These are phyloP conservation scores for Lactuca sativa DNA, from an alignment of 129 eudicot genomes.

Conservation along the genomic window DNA sequence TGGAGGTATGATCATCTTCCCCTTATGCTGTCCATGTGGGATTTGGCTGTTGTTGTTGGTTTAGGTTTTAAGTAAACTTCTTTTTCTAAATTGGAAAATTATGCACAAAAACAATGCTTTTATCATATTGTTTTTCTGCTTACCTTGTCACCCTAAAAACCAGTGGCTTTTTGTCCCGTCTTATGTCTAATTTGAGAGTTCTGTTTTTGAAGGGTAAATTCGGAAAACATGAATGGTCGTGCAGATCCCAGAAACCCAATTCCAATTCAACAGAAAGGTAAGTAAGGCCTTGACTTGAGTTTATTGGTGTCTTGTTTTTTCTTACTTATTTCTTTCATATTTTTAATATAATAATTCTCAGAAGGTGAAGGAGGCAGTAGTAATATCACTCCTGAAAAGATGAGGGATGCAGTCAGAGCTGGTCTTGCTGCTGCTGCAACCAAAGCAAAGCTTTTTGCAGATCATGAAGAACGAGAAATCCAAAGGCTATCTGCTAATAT, in stretches of 20 bases:
- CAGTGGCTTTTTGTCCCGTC: background rate
- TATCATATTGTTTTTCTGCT: no score
- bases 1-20: no score
- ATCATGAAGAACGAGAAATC: constrained; percentile 98
- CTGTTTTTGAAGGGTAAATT: constrained; percentile 42
- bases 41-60: no score
- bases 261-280: constrained; percentile 58
- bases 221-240: constrained; percentile 42
- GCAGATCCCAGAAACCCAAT: constrained; percentile 41
- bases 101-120: no score
- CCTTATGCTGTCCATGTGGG: no score
- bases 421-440: constrained; percentile 96
- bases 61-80: no score
- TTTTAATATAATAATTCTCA: background rate
- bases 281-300: constrained; percentile 31
- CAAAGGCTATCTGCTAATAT: constrained; percentile 95
- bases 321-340: background rate
- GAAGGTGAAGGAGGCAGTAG: background rate
- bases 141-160: background rate
- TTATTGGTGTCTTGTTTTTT: constrained; percentile 17
- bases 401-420: constrained; percentile 74
- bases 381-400: constrained; percentile 50
- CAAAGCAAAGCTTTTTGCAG: constrained; percentile 93
- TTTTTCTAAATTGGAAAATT: no score
- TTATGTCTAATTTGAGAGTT: constrained; percentile 19